Evolutionary conservation across 257 asterid species (phyloP).

Genomic region (Euphrasia confusa): DNA sequence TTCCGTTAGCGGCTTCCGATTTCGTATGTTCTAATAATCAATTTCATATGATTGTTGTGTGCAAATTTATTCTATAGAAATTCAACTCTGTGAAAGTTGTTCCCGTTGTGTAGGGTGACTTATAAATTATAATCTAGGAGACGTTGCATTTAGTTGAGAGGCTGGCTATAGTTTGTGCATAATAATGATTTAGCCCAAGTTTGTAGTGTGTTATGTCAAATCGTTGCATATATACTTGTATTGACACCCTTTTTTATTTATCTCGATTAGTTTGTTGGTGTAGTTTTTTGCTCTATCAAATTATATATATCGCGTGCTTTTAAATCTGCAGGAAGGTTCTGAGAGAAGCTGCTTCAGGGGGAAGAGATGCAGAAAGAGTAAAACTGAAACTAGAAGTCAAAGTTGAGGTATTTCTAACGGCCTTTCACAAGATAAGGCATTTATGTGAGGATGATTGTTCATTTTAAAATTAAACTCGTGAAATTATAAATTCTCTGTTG

Average conservation of each 20-base stretch:
- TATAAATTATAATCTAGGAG: neutral
- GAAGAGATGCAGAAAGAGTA: conserved; percentile 83
- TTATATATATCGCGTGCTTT: neutral
- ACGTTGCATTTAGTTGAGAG: neutral
- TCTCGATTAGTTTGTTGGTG: neutral
- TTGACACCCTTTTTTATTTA: neutral
- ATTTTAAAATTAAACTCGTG: too few species aligned
- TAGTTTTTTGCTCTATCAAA: conserved; percentile 9
- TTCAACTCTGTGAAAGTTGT: neutral
- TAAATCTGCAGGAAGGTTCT: conserved; percentile 63
- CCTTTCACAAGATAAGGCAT: too few species aligned
- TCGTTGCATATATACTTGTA: neutral
- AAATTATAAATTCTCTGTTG: too few species aligned
- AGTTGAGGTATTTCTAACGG: conserved; percentile 49
- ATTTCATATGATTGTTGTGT: neutral
- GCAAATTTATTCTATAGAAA: neutral
- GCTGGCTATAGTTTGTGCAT: too few species aligned
- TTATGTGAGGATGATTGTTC: too few species aligned
- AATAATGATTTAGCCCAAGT: neutral
- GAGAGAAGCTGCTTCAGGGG: conserved; percentile 92
- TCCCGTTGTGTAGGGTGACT: neutral
- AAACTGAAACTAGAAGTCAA: conserved; percentile 76
- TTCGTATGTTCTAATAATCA: neutral
- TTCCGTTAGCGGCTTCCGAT: neutral
- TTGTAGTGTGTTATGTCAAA: neutral